Percentiles rank a stretch among this genome's conserved stretches.
These are phyloP conservation scores for Rhodotorula graminis DNA, from an alignment of 768 basidiomycete genomes.

Conservation along the genomic window DNA sequence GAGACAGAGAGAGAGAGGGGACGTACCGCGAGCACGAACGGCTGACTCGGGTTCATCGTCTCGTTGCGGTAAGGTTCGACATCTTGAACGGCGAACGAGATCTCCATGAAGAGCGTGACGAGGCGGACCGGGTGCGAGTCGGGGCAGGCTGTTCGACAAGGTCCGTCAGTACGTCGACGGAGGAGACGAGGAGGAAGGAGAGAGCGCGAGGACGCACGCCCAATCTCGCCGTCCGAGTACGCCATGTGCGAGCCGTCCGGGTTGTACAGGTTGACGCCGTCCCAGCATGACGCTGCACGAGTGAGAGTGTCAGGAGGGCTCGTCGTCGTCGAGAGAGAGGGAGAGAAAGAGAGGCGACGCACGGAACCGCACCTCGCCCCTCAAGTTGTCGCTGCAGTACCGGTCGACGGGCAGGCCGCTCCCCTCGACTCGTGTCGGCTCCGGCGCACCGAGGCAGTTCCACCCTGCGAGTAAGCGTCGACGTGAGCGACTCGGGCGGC, in stretches of 20 bases:
- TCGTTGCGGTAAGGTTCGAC: constrained; percentile 44
- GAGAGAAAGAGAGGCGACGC: not conserved
- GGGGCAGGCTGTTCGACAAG: constrained; percentile 15
- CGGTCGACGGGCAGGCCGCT: constrained; percentile 10
- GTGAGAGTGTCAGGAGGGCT: not conserved
- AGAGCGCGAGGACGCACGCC: not conserved
- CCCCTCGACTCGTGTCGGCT: constrained; percentile 5
- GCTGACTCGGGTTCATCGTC: constrained; percentile 54
- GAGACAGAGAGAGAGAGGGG: no score
- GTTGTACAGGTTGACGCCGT: constrained; percentile 47
- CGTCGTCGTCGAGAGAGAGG: not conserved
- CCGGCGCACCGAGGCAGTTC: constrained; percentile 16
- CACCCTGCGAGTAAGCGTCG: not conserved
- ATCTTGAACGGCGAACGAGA: constrained; percentile 52
- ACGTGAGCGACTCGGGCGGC: constrained; percentile 11
- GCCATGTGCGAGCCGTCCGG: constrained; percentile 49
- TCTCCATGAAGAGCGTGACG: constrained; percentile 34
- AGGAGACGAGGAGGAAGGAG: not conserved
- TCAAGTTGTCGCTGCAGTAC: constrained; percentile 47
- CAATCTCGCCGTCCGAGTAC: constrained; percentile 38
- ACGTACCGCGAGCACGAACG: constrained; percentile 54
- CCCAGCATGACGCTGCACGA: constrained; percentile 45
- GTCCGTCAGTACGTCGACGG: no score
- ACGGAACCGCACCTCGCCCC: constrained; percentile 49
- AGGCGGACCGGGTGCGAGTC: constrained; percentile 22